Evolutionary conservation across 768 basidiomycete species (phyloP), one percentile per base, ranked within the genome.

Genomic region (Piloderma croceum): DNA sequence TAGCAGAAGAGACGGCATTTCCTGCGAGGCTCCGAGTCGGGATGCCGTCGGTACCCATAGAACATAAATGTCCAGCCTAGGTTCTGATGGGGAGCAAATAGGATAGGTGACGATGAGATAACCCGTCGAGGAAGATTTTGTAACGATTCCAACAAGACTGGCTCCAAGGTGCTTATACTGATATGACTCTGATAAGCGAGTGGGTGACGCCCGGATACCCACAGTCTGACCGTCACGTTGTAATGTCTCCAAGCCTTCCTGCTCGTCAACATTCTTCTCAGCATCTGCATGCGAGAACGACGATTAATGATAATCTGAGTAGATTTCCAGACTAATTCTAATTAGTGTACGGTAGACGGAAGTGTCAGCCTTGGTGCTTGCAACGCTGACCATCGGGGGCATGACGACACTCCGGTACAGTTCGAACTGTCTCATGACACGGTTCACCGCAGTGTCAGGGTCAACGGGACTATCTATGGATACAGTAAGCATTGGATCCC

Each of bases 351-450:
- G 77, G 43, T 82, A 83, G 12, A 87, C 64, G 1, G 79, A 79
- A 11, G 90, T 73, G 49, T 90, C 86, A 0, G 84, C 80, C 60
- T 89, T 89, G n/a, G 80, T 77, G 22, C 79, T 73, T 3, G 91
- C 91, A 0, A 83, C 77, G 5, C 74, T 69, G 18, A 92, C 67
- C 10, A 93, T 60, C 0, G 77, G 72, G 1, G 90, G 87, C 78
- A 93, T 89, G 3, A 92, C 90, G 12, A 84, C 73, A 0, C 82
- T 81, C 3, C 93, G 71, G 57, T 88, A 93, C 0, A 88, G 88
- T 53, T 86, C 87, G 45, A 93, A 94, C 53, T 91, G 68, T 0
- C 84, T 83, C 52, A 93, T 73, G 1, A 87, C 86, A 47, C 89
- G 88, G 54, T 87, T 90, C 1, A 93, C 73, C 52, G 83, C 77